Conservation (phyloP, 192 early-diverging fungal species). For the Spizellomyces sp. region DNA sequence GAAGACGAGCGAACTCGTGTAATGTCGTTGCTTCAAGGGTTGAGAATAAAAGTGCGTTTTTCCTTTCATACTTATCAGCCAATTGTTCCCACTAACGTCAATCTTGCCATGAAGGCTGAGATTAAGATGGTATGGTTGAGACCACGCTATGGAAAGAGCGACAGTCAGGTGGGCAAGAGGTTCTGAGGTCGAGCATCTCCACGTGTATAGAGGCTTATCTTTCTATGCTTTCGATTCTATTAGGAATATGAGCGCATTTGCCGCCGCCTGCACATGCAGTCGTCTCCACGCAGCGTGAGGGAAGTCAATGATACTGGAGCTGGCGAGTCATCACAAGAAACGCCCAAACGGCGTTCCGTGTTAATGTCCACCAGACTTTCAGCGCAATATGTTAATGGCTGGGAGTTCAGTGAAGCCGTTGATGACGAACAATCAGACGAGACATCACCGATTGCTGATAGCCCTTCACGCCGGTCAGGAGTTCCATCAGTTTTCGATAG, state of each 20-base stretch:
- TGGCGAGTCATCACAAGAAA: too few relatives aligned
- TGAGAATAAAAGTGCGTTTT: conserved; percentile 54
- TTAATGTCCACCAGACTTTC: conserved; percentile 13
- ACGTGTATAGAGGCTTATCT: background rate
- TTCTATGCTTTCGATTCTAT: background rate
- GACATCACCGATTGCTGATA: background rate
- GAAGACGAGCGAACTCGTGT: conserved; percentile 62
- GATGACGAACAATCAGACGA: background rate
- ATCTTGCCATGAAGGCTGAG: conserved; percentile 5
- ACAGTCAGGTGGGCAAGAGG: background rate
- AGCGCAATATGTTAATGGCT: conserved; percentile 8
- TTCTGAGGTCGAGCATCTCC: background rate
- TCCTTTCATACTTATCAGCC: background rate
- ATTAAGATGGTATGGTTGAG: conserved; percentile 25
- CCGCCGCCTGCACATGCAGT: conserved; percentile 1
- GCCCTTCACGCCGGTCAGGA: background rate
- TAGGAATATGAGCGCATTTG: conserved; percentile 18
- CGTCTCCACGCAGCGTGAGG: too few relatives aligned
- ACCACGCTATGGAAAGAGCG: conserved; percentile 9
- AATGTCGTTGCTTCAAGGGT: conserved; percentile 53
- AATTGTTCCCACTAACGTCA: background rate
- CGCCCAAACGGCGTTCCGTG: background rate
- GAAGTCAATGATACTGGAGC: too few relatives aligned
- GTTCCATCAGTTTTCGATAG: conserved; percentile 12
- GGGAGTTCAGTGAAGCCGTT: background rate